A percentile compares a stretch with the other conserved stretches of the same genome.
Conservation (phyloP, 768 basidiomycete genomes). For the Amanita inopinata region DNA sequence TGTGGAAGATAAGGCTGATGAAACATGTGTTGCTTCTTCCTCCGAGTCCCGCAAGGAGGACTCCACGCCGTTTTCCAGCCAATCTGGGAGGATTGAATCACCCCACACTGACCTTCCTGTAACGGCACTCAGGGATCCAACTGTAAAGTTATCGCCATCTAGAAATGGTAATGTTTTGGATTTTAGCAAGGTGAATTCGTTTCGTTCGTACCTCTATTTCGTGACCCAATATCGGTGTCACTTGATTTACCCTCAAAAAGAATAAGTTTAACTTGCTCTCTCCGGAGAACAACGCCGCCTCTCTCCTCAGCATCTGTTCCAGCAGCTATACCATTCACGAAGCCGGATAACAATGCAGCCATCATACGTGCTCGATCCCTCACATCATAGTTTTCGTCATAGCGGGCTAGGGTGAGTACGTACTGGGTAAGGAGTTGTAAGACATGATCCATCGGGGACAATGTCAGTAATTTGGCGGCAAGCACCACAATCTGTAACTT, state of each 20-base stretch:
- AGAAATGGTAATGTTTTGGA: conserved; percentile 9
- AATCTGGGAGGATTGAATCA: conserved; percentile 61
- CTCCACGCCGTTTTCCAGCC: conserved; percentile 83
- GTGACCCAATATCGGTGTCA: conserved; percentile 29
- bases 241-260: conserved; percentile 68
- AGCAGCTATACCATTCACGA: conserved; percentile 22
- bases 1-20: conserved; percentile 29
- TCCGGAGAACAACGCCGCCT: conserved; percentile 67
- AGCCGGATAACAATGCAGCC: conserved; percentile 53
- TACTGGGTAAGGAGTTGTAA: conserved; percentile 55
- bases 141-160: conserved; percentile 30
- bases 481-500: conserved; percentile 82
- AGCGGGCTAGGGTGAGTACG: conserved; percentile 76
- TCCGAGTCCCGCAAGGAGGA: conserved; percentile 60
- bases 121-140: conserved; percentile 63
- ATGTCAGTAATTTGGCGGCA: conserved; percentile 74
- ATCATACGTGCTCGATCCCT: conserved; percentile 85
- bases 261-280: conserved; percentile 74
- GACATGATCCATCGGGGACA: conserved; percentile 44
- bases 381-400: conserved; percentile 84
- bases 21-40: conserved; percentile 34
- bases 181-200: neutral
- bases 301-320: conserved; percentile 35
- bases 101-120: conserved; percentile 43
- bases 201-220: conserved; percentile 20